Conservation (phyloP, 306 rosid species). For the Lathyrus sativus region DNA sequence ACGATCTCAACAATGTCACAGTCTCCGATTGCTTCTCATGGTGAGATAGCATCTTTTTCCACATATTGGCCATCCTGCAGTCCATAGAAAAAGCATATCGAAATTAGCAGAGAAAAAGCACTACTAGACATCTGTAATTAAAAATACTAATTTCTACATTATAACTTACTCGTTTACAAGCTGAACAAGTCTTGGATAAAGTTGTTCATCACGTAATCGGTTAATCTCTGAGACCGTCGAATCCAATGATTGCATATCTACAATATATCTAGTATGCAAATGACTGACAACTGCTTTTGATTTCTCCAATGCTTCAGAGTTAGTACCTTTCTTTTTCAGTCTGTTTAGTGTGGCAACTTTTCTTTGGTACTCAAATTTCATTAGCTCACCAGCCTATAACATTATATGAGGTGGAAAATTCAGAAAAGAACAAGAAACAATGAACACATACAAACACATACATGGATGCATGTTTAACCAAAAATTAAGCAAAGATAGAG, state of each 20-base stretch:
- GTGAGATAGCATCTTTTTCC: conserved; percentile 62
- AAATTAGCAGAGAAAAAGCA: conserved; percentile 23
- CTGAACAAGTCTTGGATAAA: conserved; percentile 82
- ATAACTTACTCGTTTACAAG: conserved; percentile 83
- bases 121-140: conserved; percentile 15
- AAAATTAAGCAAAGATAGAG: conserved; percentile 14
- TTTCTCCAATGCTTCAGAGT: conserved; percentile 81
- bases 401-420: conserved; percentile 32
- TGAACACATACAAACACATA: background rate
- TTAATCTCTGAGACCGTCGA: conserved; percentile 93
- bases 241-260: conserved; percentile 99
- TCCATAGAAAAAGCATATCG: conserved; percentile 26
- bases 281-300: conserved; percentile 89
- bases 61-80: conserved; percentile 88
- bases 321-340: conserved; percentile 67
- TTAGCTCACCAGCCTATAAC: conserved; percentile 88
- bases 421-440: conserved; percentile 5
- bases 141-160: conserved; percentile 28
- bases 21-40: conserved; percentile 57
- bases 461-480: background rate
- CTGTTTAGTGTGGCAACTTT: conserved; percentile 73
- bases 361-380: conserved; percentile 89
- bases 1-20: conserved; percentile 43
- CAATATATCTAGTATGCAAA: conserved; percentile 95
- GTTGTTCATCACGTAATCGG: conserved; percentile 79